Conservation (phyloP, 2,329 filamentous ascomycete genomes). For the Fusarium sp. region DNA sequence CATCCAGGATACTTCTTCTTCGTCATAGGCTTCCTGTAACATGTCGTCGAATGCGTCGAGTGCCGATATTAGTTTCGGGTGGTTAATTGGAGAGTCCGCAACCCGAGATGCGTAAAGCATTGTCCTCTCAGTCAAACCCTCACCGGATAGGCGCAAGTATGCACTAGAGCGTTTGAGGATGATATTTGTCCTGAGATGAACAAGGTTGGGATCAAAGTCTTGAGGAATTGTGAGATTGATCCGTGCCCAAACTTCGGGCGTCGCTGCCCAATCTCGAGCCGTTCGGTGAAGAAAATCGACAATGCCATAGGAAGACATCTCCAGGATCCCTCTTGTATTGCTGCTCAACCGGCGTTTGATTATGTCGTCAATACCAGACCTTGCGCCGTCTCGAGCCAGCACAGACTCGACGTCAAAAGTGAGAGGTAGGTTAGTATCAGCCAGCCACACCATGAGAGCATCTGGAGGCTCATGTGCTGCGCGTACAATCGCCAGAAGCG, state of each 20-base stretch:
- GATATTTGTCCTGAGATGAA: background rate
- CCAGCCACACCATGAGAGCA: background rate
- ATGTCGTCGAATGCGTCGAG: background rate
- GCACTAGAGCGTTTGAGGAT: background rate
- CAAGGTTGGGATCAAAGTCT: background rate
- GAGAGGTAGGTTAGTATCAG: background rate
- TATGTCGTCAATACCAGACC: background rate
- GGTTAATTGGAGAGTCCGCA: background rate
- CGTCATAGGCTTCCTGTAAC: background rate
- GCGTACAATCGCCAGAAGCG: background rate
- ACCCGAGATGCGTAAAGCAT: background rate
- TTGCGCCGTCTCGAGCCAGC: background rate
- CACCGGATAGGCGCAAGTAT: background rate
- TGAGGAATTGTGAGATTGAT: background rate
- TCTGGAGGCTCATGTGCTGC: background rate
- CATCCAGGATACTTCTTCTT: background rate
- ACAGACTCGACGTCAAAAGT: background rate
- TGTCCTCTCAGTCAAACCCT: background rate
- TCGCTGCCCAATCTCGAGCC: background rate
- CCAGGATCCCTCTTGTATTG: background rate
- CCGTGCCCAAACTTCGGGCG: background rate
- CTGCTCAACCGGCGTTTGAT: background rate
- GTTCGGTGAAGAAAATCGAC: background rate
- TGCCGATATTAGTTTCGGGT: background rate
- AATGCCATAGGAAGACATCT: background rate